Evolutionary conservation across 768 basidiomycete genomes (phyloP), one percentile per base, ranked within the genome.

Genomic region (Tylopilus felleus): DNA sequence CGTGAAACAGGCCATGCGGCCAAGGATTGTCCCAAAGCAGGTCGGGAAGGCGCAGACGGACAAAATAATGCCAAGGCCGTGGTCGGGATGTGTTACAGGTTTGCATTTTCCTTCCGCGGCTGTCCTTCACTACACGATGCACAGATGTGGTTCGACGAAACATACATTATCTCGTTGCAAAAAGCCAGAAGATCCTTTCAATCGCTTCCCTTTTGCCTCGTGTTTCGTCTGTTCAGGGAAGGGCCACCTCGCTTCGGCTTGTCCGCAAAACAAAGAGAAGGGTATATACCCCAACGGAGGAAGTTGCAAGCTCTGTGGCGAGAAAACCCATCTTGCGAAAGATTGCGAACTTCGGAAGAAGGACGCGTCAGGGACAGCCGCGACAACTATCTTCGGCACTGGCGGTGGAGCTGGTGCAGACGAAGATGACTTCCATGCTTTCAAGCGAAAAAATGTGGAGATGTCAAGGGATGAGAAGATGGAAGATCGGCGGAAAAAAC

Each of bases 211-310:
- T 1, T 93, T 84, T 60, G 94, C 95, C 0, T 89, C 86, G 4
- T 98, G 95, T 72, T 98, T 93, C 66, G 88, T 98, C 19, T 98
- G 95, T 66, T 83, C 82, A 4, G 78, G 76, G 4, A 85, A 80
- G 61, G 95, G 95, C 1, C 95, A 98, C 65, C 79, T 98, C 2
- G 90, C 91, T 3, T 86, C 89, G 2, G 71, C 81, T 14, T 98
- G 95, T 70, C 88, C 90, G 0, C 72, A 86, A 61, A 97, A 97
- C 65, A 79, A 80, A 58, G 78, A 77, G 0, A 88, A 82, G 60
- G 93, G 94, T 0, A 77, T 96, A 23, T 97, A 97, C 61, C 91
- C 93, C 0, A 88, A 96, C 55, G 93, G 93, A 23, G 95, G 95
- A 3, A 81, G 77, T 53, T 98, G 95, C 65, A 95, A 93, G 64